Base-by-base conservation (phyloP, 345 rosid species). In the Pugionium cornutum region DNA sequence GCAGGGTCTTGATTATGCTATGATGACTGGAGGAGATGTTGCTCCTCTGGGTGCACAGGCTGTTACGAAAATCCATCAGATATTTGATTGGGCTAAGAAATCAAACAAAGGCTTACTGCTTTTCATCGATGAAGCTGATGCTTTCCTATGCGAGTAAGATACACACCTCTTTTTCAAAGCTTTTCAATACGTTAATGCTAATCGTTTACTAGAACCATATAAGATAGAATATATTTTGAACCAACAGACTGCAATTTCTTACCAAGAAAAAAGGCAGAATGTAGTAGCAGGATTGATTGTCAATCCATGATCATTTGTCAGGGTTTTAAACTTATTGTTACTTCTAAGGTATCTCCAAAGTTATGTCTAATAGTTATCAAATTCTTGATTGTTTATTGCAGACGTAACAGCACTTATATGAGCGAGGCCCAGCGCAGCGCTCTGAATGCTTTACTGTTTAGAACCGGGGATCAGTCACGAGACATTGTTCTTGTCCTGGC, bases 1-100 rank as follows among this genome's bases (percentile, higher is more conserved):
- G 25, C 77, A 90, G 97, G 97, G 97, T 37, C 81, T 94, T 62
- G 97, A 90, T 80, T 90, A 94, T 84, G 97, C 99, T 67, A 90
- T 94, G 97, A 94, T 94, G 99, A 94, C 99, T 0, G 99, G 99
- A 69, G 97, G 99, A 62, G 99, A 94, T 81, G 99, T 94, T 57
- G 95, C 96, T 39, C 97, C 99, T 36, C 75, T 94, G 2, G 99
- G 97, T 55, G 78, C 91, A 32, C 92, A 90, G 71, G 99, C 96
- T 55, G 99, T 94, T 51, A 94, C 99, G 11, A 94, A 94, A 77
- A 90, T 90, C 67, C 97, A 94, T 76, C 79, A 88, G 70, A 83
- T 86, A 70, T 94, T 94, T 79, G 97, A 94, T 81, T 94, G 99
- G 99, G 92, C 99, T 27, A 90, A 88, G 83, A 94, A 85, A 71